These are phyloP conservation scores for Linum usitatissimum DNA, from an alignment of 345 rosid genomes.

Conservation along the genomic window DNA sequence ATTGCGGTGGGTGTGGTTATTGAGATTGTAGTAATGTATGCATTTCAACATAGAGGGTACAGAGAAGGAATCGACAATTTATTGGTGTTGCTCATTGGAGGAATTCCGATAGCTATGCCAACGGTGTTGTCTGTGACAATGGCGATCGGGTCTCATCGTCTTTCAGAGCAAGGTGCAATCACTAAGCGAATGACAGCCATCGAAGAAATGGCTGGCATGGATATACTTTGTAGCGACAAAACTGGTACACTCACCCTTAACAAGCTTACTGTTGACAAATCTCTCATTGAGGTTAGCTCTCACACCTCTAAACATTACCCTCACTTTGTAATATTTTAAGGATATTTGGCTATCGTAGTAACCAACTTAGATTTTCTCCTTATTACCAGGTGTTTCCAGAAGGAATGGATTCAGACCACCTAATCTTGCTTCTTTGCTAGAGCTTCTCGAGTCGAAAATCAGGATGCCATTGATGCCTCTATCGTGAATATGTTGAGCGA, in stretches of 20 bases:
- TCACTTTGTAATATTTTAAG: background rate
- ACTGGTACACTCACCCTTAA: slow-evolving; percentile 5
- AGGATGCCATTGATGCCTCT: slow-evolving; percentile 2
- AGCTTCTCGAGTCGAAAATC: background rate
- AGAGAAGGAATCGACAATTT: slow-evolving; percentile 1
- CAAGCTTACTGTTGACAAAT: slow-evolving; percentile 4
- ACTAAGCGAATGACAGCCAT: slow-evolving; percentile 5
- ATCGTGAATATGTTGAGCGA: background rate
- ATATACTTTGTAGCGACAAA: slow-evolving; percentile 1
- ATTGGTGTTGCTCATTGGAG: slow-evolving; percentile 4
- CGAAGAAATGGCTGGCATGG: slow-evolving; percentile 6
- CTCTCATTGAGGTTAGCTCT: background rate
- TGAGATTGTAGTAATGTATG: slow-evolving; percentile 1
- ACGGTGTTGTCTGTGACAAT: slow-evolving; percentile 2
- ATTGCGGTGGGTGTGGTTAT: slow-evolving; percentile 1
- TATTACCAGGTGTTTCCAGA: background rate
- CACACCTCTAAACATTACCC: background rate
- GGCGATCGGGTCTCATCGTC: slow-evolving; percentile 3
- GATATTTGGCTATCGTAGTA: background rate
- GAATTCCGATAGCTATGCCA: slow-evolving; percentile 1
- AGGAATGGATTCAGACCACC: background rate
- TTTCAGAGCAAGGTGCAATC: slow-evolving; percentile 1
- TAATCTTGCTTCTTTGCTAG: slow-evolving; percentile 1
- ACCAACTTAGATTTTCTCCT: background rate
- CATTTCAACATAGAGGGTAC: background rate